phyloP scores from a whole-genome alignment of 192 early-diverging fungal species.

The Kappamyces sp. region DNA sequence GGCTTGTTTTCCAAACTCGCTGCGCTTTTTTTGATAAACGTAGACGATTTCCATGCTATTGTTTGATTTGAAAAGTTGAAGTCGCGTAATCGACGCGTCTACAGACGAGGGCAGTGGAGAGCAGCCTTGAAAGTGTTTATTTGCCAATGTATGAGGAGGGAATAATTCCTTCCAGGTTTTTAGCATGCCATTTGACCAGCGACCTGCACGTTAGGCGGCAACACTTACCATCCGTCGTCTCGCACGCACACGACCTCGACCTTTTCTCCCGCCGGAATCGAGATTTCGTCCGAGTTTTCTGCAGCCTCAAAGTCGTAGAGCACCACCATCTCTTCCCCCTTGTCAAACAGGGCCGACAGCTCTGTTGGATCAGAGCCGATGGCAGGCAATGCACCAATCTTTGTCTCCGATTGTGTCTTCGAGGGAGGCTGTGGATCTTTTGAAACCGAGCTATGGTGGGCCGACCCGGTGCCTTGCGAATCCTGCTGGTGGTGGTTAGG shows the following conservation, averaged over 20 bases:
- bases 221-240: constrained; percentile 5
- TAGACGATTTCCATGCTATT: constrained; percentile 55
- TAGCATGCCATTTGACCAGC: too few species aligned
- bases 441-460: background rate
- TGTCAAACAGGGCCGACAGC: background rate
- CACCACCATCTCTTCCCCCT: background rate
- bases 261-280: background rate
- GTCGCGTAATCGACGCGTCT: background rate
- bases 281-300: background rate
- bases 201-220: too few species aligned
- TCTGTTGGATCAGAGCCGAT: background rate
- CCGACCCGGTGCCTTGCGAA: background rate
- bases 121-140: too few species aligned
- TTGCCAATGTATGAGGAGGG: too few species aligned
- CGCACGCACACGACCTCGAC: background rate
- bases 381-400: too few species aligned
- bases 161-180: too few species aligned
- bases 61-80: background rate
- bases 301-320: constrained; percentile 6
- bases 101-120: background rate
- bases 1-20: constrained; percentile 54
- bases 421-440: too few species aligned
- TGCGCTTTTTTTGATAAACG: constrained; percentile 54
- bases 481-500: background rate
- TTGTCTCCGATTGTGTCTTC: too few species aligned